These are phyloP conservation scores for Coemansia sp. DNA, from an alignment of 192 early-diverging fungal genomes.

Conservation along the genomic window DNA sequence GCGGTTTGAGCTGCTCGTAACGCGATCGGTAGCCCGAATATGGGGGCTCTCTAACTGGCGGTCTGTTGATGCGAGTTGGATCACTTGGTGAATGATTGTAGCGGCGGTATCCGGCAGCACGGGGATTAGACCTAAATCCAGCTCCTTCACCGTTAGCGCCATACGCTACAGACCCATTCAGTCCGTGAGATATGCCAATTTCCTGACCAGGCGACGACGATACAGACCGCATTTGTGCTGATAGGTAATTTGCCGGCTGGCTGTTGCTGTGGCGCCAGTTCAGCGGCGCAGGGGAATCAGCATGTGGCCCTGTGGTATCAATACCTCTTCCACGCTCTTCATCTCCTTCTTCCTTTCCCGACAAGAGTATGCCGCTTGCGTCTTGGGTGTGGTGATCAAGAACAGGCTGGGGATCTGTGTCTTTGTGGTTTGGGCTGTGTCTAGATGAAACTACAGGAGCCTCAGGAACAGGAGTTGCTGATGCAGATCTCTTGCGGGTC, in stretches of 20 bases:
- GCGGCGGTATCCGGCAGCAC: conserved; percentile 11
- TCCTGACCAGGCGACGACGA: background rate
- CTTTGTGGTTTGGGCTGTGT: conserved; percentile 34
- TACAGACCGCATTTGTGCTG: conserved; percentile 1
- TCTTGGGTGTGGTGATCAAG: background rate
- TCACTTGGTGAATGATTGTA: conserved; percentile 24
- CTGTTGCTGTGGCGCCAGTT: conserved; percentile 19
- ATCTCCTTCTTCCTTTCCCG: background rate
- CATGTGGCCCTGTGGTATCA: background rate
- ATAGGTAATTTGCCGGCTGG: background rate
- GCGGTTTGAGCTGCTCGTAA: conserved; percentile 8
- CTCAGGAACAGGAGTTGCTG: conserved; percentile 17
- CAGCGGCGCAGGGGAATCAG: background rate
- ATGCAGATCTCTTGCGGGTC: conserved; percentile 29
- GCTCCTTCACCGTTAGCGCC: background rate
- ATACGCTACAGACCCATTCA: background rate
- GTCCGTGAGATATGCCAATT: background rate
- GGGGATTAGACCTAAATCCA: conserved; percentile 4
- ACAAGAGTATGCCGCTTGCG: background rate
- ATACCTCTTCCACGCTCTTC: background rate
- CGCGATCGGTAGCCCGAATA: conserved; percentile 23
- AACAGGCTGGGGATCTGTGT: conserved; percentile 6
- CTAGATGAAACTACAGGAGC: conserved; percentile 24
- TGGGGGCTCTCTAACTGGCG: conserved; percentile 16
- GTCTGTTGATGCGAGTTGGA: conserved; percentile 13